Evolutionary conservation across 176 grass and related monocot genomes (phyloP).

Genomic region (Guadua angustifolia): DNA sequence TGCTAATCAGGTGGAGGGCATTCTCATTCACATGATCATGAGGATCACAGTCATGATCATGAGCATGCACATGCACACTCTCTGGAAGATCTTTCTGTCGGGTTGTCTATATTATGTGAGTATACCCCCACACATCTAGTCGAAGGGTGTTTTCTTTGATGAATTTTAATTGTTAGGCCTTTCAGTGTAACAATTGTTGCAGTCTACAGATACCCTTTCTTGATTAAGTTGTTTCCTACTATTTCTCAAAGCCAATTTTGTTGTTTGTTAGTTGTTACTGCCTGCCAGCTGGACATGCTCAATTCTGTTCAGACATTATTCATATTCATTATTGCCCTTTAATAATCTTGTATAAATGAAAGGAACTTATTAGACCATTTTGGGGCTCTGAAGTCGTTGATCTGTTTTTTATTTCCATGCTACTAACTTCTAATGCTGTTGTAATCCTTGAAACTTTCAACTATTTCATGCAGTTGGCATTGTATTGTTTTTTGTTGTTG

Average conservation of each 20-base stretch:
- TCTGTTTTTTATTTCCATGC: conserved; percentile 7
- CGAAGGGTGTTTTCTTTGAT: neutral
- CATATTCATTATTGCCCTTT: neutral
- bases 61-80: conserved; percentile 84
- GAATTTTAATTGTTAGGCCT: neutral
- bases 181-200: neutral
- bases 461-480: conserved; percentile 79
- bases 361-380: conserved; percentile 17
- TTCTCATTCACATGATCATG: conserved; percentile 68
- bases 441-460: conserved; percentile 20
- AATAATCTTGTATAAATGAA: neutral
- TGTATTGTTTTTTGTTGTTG: conserved; percentile 92
- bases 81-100: conserved; percentile 93
- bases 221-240: neutral
- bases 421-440: conserved; percentile 13
- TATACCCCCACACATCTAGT: conserved; percentile 29
- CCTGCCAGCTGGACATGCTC: neutral
- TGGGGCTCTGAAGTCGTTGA: neutral
- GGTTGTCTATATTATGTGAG: conserved; percentile 93
- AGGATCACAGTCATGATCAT: conserved; percentile 67
- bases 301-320: neutral
- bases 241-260: conserved; percentile 23
- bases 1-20: conserved; percentile 73
- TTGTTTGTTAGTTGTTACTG: conserved; percentile 4
- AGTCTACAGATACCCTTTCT: neutral